phyloP scores from a whole-genome alignment of 2,329 filamentous ascomycete genomes.

The Cryoendolithus antarcticus region DNA sequence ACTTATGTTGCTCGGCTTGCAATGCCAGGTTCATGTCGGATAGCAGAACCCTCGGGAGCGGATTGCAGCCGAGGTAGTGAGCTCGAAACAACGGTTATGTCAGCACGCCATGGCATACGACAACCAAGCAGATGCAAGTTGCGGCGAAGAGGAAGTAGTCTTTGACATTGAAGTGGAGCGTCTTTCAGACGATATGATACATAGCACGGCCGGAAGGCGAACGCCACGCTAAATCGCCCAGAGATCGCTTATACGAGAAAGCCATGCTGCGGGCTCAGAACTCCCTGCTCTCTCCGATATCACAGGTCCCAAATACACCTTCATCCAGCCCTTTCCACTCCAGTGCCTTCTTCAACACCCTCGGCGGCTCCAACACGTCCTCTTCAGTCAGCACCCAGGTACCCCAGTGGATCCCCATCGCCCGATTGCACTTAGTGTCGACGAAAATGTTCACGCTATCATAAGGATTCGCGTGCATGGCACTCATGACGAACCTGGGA shows the following conservation, averaged over 20 bases:
- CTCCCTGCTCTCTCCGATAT: constrained; percentile 71
- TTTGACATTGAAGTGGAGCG: no score
- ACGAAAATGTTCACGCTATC: constrained; percentile 83
- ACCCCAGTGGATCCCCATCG: constrained; percentile 87
- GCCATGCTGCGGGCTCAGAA: constrained; percentile 35
- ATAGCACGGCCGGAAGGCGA: background rate
- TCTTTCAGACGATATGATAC: no score
- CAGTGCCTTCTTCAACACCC: constrained; percentile 59
- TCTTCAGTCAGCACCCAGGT: constrained; percentile 75
- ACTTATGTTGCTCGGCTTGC: no score
- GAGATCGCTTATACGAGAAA: background rate
- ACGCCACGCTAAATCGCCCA: constrained; percentile 4
- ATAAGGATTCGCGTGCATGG: constrained; percentile 74
- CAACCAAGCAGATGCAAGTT: no score
- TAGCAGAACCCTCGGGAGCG: no score
- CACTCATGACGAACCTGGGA: constrained; percentile 60
- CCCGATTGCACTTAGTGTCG: constrained; percentile 65
- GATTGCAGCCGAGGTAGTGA: no score
- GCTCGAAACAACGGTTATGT: no score
- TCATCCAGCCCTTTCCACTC: constrained; percentile 55
- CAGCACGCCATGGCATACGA: no score
- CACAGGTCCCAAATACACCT: constrained; percentile 69
- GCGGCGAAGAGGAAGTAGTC: no score
- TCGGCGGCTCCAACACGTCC: constrained; percentile 72
- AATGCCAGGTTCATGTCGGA: no score